Conservation (phyloP, 371 early-diverging fungal genomes). For the Rhizopus microsporus region DNA sequence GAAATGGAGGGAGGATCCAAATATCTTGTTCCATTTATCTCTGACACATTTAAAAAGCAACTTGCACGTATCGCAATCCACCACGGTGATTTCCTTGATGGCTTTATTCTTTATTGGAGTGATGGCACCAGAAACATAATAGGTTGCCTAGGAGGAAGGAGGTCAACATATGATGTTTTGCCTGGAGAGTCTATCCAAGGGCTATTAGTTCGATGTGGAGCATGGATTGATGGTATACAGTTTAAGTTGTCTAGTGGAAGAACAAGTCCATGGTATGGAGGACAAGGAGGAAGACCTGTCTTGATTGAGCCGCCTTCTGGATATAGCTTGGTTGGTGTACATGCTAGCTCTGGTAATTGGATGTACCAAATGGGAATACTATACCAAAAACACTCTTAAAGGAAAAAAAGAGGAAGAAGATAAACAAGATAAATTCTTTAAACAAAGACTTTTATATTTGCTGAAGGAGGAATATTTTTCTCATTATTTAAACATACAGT, state of each 20-base stretch:
- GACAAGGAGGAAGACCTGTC: conserved; percentile 47
- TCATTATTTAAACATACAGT: no score
- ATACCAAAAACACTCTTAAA: not conserved
- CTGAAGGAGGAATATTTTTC: no score
- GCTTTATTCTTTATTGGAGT: conserved; percentile 41
- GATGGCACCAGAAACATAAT: conserved; percentile 42
- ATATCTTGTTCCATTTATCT: conserved; percentile 5
- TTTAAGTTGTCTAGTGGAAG: conserved; percentile 51
- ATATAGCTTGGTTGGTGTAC: conserved; percentile 53
- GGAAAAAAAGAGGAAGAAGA: no score
- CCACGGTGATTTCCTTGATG: conserved; percentile 55
- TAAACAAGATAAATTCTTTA: no score
- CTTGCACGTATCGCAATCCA: conserved; percentile 38
- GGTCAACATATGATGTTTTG: conserved; percentile 24
- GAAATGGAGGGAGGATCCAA: conserved; percentile 11
- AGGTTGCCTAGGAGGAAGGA: conserved; percentile 41
- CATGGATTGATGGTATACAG: conserved; percentile 66
- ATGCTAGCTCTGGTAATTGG: conserved; percentile 51
- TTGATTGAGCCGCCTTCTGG: conserved; percentile 48
- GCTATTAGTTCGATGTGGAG: conserved; percentile 51
- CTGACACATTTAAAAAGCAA: conserved; percentile 4
- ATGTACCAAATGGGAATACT: conserved; percentile 53
- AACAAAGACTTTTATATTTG: no score
- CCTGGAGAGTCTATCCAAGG: conserved; percentile 47
- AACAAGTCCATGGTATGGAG: conserved; percentile 59